Conservation (phyloP, 2,329 filamentous ascomycete genomes). For the Elsinoe australis region DNA sequence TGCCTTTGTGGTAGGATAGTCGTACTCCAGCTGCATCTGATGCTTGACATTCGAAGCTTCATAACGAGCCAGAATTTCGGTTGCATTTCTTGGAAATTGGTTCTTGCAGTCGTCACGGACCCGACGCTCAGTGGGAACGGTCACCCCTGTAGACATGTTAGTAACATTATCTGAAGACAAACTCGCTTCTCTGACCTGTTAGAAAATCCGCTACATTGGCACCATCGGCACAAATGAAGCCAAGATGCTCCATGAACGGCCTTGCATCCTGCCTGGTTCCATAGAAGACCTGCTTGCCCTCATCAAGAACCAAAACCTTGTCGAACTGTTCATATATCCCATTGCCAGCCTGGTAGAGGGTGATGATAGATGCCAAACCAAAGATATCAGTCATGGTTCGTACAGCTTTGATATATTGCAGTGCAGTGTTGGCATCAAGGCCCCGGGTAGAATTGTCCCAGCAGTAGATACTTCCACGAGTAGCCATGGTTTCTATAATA, state of each 20-base stretch:
- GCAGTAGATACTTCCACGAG: conserved; percentile 33
- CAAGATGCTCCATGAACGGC: conserved; percentile 59
- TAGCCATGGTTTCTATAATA: conserved; percentile 48
- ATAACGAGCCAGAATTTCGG: no score
- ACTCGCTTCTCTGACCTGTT: conserved; percentile 39
- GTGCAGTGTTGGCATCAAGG: conserved; percentile 49
- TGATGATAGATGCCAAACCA: conserved; percentile 47
- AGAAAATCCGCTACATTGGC: conserved; percentile 65
- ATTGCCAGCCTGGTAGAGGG: conserved; percentile 49
- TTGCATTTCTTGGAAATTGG: no score
- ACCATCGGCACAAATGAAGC: conserved; percentile 58
- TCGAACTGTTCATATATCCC: conserved; percentile 61
- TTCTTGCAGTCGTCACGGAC: no score
- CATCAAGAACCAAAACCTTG: conserved; percentile 66
- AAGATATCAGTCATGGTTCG: conserved; percentile 44
- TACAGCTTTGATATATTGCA: conserved; percentile 51
- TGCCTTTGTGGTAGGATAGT: no score
- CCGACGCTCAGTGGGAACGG: no score
- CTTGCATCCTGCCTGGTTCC: conserved; percentile 55
- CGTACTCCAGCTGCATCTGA: no score
- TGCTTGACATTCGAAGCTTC: no score
- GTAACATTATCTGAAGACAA: no score
- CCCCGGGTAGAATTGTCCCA: conserved; percentile 46
- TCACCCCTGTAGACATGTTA: no score
- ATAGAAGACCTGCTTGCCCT: conserved; percentile 71